phyloP scores from a whole-genome alignment of 257 asterid species.

The Euphrasia confusa region DNA sequence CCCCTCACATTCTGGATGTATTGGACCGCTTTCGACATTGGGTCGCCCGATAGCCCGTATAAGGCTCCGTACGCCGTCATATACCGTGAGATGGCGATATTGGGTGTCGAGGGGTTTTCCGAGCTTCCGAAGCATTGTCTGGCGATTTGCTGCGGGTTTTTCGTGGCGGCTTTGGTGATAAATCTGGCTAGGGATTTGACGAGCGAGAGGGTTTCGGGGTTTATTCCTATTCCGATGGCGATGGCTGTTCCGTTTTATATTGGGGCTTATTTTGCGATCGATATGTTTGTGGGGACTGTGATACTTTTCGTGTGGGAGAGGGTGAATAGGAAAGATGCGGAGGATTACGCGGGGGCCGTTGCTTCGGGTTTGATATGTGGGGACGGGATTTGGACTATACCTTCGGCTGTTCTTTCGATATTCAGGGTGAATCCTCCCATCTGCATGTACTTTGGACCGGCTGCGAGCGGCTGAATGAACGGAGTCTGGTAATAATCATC shows the following conservation, averaged over 20 bases:
- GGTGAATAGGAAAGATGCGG: slow-evolving; percentile 60
- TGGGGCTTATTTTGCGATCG: slow-evolving; percentile 93
- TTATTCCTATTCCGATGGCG: slow-evolving; percentile 92
- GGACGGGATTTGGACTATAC: slow-evolving; percentile 94
- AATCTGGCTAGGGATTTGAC: slow-evolving; percentile 65
- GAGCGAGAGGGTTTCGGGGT: slow-evolving; percentile 51
- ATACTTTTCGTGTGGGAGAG: slow-evolving; percentile 81
- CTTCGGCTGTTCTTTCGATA: slow-evolving; percentile 87
- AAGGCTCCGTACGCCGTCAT: slow-evolving; percentile 94
- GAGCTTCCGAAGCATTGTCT: slow-evolving; percentile 90
- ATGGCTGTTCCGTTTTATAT: slow-evolving; percentile 93
- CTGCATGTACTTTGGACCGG: slow-evolving; percentile 84
- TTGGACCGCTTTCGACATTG: slow-evolving; percentile 89
- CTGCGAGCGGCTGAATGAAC: slow-evolving; percentile 50
- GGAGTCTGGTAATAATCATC: neutral
- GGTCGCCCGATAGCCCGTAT: slow-evolving; percentile 90
- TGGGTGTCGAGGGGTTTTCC: slow-evolving; percentile 89
- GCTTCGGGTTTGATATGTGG: slow-evolving; percentile 96
- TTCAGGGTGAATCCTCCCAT: slow-evolving; percentile 90
- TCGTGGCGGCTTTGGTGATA: slow-evolving; percentile 61
- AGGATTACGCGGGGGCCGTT: slow-evolving; percentile 81
- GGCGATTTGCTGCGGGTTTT: slow-evolving; percentile 67
- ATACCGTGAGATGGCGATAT: slow-evolving; percentile 86
- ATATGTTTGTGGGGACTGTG: slow-evolving; percentile 90
- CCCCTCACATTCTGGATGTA: slow-evolving; percentile 95